Conservation (phyloP, 805 yeast species). For the Zygoascus bituminiphila region DNA sequence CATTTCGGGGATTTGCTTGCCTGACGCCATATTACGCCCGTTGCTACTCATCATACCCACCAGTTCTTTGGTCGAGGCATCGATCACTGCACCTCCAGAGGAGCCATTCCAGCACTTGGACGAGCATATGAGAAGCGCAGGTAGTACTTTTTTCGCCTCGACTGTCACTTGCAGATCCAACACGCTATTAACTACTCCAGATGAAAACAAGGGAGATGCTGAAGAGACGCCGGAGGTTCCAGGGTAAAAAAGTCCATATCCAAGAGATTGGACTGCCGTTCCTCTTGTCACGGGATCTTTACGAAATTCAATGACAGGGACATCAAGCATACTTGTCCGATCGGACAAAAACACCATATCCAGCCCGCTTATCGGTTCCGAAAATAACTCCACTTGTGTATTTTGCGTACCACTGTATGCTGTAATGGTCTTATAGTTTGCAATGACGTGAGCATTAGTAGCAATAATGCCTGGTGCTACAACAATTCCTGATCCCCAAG, state of each 20-base stretch:
- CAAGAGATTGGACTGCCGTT: constrained; percentile 23
- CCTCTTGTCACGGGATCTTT: constrained; percentile 9
- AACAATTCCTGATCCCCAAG: constrained; percentile 33
- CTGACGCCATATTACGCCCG: constrained; percentile 25
- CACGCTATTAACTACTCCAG: constrained; percentile 21
- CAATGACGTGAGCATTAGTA: constrained; percentile 30
- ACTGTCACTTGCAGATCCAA: constrained; percentile 11
- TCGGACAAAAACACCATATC: constrained; percentile 24
- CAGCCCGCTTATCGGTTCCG: constrained; percentile 24
- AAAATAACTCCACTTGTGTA: constrained; percentile 9
- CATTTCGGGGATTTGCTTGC: constrained; percentile 30
- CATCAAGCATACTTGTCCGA: not conserved
- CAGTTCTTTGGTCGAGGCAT: constrained; percentile 13
- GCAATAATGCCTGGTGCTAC: constrained; percentile 21
- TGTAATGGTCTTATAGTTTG: constrained; percentile 4
- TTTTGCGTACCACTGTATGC: constrained; percentile 11
- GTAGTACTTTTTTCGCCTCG: not conserved
- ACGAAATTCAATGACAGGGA: not conserved
- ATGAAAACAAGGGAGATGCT: constrained; percentile 17
- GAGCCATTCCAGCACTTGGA: constrained; percentile 35
- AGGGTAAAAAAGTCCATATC: constrained; percentile 30
- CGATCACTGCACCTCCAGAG: constrained; percentile 30
- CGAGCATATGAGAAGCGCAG: constrained; percentile 25
- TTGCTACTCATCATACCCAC: constrained; percentile 33
- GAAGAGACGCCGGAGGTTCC: constrained; percentile 11